These are phyloP conservation scores for Cordia subcordata DNA, from an alignment of 257 asterid genomes.

Conservation along the genomic window DNA sequence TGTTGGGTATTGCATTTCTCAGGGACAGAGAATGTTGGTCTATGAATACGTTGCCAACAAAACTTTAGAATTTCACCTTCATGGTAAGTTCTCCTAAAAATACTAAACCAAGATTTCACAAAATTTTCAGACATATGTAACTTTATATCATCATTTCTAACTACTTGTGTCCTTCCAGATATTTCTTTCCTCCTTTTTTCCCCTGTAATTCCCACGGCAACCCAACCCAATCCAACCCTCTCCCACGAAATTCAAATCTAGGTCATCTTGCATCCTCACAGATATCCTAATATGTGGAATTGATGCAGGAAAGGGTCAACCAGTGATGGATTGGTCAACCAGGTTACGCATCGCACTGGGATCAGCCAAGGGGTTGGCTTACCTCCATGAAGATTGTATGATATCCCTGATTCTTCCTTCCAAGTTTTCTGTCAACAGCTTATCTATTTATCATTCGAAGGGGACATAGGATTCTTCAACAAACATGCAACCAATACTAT, in stretches of 20 bases:
- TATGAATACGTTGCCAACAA: conserved; percentile 77
- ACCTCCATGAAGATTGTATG: conserved; percentile 92
- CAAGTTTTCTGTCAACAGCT: neutral
- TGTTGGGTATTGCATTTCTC: conserved; percentile 82
- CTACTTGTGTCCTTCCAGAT: too few species aligned
- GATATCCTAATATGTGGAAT: neutral
- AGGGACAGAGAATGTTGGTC: conserved; percentile 63
- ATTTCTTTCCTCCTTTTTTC: too few species aligned
- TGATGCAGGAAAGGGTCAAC: conserved; percentile 59
- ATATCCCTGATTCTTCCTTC: neutral
- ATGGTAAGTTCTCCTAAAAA: conserved; percentile 33
- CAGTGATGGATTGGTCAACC: conserved; percentile 67
- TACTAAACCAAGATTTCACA: neutral
- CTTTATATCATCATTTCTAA: too few species aligned
- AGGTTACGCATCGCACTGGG: conserved; percentile 87
- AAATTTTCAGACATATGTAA: too few species aligned
- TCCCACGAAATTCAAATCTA: neutral
- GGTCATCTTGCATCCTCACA: neutral
- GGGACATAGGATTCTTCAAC: too few species aligned
- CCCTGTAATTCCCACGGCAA: too few species aligned
- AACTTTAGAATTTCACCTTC: conserved; percentile 83
- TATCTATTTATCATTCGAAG: neutral
- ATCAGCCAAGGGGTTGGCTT: conserved; percentile 90
- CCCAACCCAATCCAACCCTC: too few species aligned
- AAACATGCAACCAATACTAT: neutral